Conservation (phyloP, 495 filamentous ascomycete genomes). For the Platismatia glauca region DNA sequence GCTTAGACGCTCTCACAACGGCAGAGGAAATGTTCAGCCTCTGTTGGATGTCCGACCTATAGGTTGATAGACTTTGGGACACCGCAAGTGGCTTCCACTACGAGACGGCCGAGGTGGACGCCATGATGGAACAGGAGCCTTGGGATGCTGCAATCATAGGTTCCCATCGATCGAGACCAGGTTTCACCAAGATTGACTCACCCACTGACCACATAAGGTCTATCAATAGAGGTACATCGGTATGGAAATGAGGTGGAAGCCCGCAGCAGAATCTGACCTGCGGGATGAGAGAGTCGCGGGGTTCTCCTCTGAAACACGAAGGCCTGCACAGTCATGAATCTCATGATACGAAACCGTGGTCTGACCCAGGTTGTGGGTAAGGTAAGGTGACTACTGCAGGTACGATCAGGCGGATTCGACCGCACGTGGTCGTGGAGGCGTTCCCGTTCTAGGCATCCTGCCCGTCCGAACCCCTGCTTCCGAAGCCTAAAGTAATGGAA, state of each 20-base stretch:
- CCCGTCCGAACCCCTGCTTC: too few species aligned
- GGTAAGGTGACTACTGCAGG: too few species aligned
- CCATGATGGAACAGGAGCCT: neutral
- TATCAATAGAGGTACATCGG: neutral
- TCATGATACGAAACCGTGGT: too few species aligned
- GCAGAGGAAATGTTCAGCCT: neutral
- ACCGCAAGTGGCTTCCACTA: neutral
- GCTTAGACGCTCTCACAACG: neutral
- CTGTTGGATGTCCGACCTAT: neutral
- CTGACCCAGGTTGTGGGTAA: too few species aligned
- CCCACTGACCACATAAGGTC: neutral
- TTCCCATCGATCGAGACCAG: neutral
- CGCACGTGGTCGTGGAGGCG: too few species aligned
- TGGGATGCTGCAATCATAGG: neutral
- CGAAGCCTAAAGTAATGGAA: neutral
- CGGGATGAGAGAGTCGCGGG: neutral
- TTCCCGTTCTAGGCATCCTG: too few species aligned
- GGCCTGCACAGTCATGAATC: too few species aligned
- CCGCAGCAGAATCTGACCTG: neutral
- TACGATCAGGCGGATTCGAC: too few species aligned
- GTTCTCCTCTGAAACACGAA: too few species aligned
- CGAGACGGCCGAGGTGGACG: neutral
- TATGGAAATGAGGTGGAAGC: neutral
- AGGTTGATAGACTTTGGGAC: neutral
- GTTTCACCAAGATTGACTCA: neutral